These are phyloP conservation scores for Xylaria sp. DNA, from an alignment of 2,329 filamentous ascomycete species.

Conservation along the genomic window DNA sequence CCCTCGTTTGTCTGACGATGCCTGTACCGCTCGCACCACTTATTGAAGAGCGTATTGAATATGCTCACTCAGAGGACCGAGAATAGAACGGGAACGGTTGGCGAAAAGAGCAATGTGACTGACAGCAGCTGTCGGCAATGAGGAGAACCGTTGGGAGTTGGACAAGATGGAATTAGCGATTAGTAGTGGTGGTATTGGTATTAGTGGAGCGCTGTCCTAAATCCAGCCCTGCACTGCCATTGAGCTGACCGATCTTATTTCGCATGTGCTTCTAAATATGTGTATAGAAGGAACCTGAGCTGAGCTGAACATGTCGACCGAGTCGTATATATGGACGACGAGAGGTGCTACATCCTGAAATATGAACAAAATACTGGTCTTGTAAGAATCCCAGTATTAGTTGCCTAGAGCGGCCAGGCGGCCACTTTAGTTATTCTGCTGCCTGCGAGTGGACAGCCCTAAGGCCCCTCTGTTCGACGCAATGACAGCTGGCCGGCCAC, in stretches of 20 bases:
- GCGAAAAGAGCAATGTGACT: constrained; percentile 4
- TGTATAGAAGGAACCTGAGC: background rate
- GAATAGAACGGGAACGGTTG: background rate
- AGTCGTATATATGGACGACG: background rate
- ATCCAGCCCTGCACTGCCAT: constrained; percentile 27
- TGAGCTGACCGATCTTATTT: constrained; percentile 13
- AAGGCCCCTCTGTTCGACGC: background rate
- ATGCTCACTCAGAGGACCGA: constrained; percentile 4
- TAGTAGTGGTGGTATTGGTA: constrained; percentile 21
- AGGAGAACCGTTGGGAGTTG: constrained; percentile 10
- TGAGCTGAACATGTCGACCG: background rate
- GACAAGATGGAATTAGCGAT: constrained; percentile 9
- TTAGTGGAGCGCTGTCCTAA: constrained; percentile 32
- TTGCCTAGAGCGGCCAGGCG: constrained; percentile 28
- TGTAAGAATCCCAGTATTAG: background rate
- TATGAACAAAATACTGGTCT: constrained; percentile 1
- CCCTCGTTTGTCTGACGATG: constrained; percentile 8
- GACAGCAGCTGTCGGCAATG: constrained; percentile 23
- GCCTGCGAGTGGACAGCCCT: constrained; percentile 36
- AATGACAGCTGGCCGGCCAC: constrained; percentile 3
- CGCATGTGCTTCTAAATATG: background rate
- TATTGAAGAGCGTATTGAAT: constrained; percentile 1
- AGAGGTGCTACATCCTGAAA: background rate
- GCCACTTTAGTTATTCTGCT: constrained; percentile 43
- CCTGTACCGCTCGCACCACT: background rate